phyloP scores from a whole-genome alignment of 768 basidiomycete species.

The Kwoniella botswanensis region DNA sequence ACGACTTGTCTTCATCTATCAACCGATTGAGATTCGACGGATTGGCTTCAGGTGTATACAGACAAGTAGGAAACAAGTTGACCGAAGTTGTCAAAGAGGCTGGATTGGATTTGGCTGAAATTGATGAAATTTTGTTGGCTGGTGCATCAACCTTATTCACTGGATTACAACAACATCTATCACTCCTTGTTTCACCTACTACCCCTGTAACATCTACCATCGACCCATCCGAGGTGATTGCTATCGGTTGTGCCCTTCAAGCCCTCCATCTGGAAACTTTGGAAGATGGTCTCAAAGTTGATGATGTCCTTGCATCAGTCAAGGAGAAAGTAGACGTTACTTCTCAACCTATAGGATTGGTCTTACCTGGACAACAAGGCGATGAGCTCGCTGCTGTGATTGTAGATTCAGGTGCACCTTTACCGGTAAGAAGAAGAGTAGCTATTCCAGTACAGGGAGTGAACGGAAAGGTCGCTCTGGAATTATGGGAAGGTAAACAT shows the following conservation, averaged over 20 bases:
- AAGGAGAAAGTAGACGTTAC: slow-evolving; percentile 44
- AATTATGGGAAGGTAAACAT: slow-evolving; percentile 60
- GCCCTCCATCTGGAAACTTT: slow-evolving; percentile 57
- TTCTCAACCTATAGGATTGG: slow-evolving; percentile 59
- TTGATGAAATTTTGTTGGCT: slow-evolving; percentile 61
- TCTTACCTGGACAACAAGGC: slow-evolving; percentile 52
- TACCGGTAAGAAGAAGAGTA: slow-evolving; percentile 59
- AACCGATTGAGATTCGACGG: slow-evolving; percentile 62
- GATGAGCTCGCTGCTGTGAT: slow-evolving; percentile 45
- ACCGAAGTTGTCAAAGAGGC: slow-evolving; percentile 54
- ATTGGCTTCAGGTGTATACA: slow-evolving; percentile 57
- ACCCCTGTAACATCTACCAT: slow-evolving; percentile 58
- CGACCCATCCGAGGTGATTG: slow-evolving; percentile 61
- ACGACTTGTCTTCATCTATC: slow-evolving; percentile 80
- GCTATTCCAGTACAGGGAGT: slow-evolving; percentile 56
- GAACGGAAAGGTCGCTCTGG: slow-evolving; percentile 52
- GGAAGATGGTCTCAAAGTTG: slow-evolving; percentile 47
- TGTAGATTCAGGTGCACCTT: slow-evolving; percentile 52
- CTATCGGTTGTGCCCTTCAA: slow-evolving; percentile 60
- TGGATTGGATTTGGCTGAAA: slow-evolving; percentile 58
- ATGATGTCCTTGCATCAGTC: slow-evolving; percentile 51
- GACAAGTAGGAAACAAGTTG: slow-evolving; percentile 57
- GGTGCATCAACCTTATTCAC: slow-evolving; percentile 61
- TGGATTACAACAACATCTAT: slow-evolving; percentile 57
- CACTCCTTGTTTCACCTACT: slow-evolving; percentile 57